Evolutionary conservation across 768 basidiomycete genomes (phyloP).

Genomic region (Pisolithus microcarpus): DNA sequence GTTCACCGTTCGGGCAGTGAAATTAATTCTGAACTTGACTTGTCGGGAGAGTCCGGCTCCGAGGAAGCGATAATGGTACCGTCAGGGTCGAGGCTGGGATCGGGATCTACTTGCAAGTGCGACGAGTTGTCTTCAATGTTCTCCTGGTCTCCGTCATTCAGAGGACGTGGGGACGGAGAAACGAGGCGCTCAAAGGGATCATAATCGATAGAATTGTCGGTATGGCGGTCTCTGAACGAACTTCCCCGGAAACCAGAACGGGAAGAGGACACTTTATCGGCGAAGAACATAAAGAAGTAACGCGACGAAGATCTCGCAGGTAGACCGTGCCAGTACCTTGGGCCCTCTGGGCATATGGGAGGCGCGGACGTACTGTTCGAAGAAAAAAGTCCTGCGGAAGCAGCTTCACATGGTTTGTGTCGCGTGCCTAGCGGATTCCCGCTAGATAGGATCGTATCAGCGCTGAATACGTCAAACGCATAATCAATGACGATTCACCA

Average conservation of each 20-base stretch:
- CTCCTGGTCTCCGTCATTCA: conserved; percentile 28
- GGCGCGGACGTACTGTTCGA: conserved; percentile 11
- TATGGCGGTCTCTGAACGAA: conserved; percentile 7
- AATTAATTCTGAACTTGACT: conserved; percentile 32
- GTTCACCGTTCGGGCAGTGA: conserved; percentile 40
- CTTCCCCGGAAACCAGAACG: not conserved
- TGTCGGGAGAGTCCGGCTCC: conserved; percentile 39
- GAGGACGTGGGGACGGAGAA: conserved; percentile 30
- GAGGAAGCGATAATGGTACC: conserved; percentile 29
- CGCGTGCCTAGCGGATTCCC: conserved; percentile 61
- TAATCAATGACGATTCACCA: conserved; percentile 33
- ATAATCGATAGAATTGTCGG: conserved; percentile 21
- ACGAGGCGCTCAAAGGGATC: conserved; percentile 36
- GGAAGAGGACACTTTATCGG: conserved; percentile 31
- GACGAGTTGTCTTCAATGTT: not conserved
- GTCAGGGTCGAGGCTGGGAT: conserved; percentile 35
- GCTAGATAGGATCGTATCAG: conserved; percentile 28
- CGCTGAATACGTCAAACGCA: not conserved
- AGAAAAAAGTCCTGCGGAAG: conserved; percentile 39
- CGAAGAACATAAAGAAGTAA: conserved; percentile 43
- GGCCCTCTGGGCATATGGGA: conserved; percentile 34
- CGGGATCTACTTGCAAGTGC: conserved; percentile 7
- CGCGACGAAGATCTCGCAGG: conserved; percentile 11
- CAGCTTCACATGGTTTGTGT: conserved; percentile 53
- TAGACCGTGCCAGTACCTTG: conserved; percentile 34